Conservation (phyloP, 2,329 filamentous ascomycete species). For the Pestalotiopsis sp. region DNA sequence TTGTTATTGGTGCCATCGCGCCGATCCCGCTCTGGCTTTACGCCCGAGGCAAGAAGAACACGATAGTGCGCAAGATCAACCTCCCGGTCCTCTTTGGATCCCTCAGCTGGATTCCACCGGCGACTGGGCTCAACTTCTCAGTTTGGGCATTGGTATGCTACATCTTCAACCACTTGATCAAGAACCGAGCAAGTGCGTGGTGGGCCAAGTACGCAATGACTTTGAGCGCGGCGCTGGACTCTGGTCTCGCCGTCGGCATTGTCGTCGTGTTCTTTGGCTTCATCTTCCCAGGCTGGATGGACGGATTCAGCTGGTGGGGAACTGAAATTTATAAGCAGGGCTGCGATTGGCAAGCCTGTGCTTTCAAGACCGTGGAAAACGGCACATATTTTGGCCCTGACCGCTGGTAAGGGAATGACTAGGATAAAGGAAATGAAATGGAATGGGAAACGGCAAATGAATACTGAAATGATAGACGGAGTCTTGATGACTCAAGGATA, state of each 20-base stretch:
- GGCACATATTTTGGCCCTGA: constrained; percentile 69
- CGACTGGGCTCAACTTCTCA: constrained; percentile 83
- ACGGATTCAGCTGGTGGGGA: constrained; percentile 82
- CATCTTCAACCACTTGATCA: constrained; percentile 78
- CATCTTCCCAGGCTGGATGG: constrained; percentile 77
- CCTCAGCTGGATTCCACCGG: constrained; percentile 84
- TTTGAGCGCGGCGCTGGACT: constrained; percentile 79
- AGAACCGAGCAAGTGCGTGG: constrained; percentile 71
- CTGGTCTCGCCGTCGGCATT: constrained; percentile 78
- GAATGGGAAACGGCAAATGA: neutral
- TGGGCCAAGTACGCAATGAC: constrained; percentile 95
- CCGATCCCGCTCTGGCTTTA: constrained; percentile 77
- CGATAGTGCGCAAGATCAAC: constrained; percentile 75
- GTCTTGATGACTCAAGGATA: neutral
- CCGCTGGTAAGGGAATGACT: constrained; percentile 46
- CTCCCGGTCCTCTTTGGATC: constrained; percentile 82
- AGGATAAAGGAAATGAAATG: constrained; percentile 1
- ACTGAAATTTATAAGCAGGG: constrained; percentile 83
- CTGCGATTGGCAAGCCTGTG: constrained; percentile 82
- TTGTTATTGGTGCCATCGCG: constrained; percentile 73
- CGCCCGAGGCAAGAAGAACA: constrained; percentile 58
- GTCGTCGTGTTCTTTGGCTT: constrained; percentile 86
- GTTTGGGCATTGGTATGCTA: constrained; percentile 87
- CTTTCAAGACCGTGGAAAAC: constrained; percentile 65
- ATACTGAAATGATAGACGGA: neutral